Conservation (phyloP, 768 basidiomycete species). For the Hypholoma sublateritium region DNA sequence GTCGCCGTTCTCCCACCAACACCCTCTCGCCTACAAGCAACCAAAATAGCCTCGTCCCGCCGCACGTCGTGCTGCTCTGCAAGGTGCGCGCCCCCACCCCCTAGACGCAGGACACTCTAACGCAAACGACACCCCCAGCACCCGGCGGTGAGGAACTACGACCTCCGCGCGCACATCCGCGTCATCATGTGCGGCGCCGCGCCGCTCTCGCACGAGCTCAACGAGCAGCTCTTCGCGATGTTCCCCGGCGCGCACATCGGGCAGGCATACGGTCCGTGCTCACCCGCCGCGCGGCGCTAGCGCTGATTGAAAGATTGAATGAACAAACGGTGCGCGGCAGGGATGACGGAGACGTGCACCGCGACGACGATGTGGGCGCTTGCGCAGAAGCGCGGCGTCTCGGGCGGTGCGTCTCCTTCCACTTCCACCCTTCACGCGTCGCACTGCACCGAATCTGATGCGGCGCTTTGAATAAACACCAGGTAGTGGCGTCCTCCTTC, state of each 20-base stretch:
- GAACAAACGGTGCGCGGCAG: too few species aligned
- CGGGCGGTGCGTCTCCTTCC: conserved; percentile 40
- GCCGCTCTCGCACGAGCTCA: conserved; percentile 55
- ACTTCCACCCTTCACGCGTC: too few species aligned
- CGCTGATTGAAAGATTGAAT: neutral
- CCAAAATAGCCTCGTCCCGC: conserved; percentile 51
- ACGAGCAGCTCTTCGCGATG: conserved; percentile 44
- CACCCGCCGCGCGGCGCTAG: too few species aligned
- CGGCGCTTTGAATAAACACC: too few species aligned
- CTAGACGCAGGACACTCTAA: neutral
- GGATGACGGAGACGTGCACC: conserved; percentile 67
- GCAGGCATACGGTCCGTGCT: conserved; percentile 52
- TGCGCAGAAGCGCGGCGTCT: conserved; percentile 44
- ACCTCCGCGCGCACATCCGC: conserved; percentile 41
- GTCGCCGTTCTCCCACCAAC: conserved; percentile 7
- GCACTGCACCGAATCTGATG: too few species aligned
- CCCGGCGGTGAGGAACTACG: conserved; percentile 48
- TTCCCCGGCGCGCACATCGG: conserved; percentile 56
- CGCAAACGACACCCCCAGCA: conserved; percentile 33
- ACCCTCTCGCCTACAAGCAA: neutral
- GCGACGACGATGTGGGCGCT: conserved; percentile 50
- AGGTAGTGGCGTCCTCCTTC: conserved; percentile 55
- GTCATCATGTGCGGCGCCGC: conserved; percentile 58
- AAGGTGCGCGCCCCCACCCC: conserved; percentile 35
- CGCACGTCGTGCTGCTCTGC: conserved; percentile 55